Evolutionary conservation across 73 alveolate genomes (phyloP).

Genomic region (Paramecium tetraurelia): DNA sequence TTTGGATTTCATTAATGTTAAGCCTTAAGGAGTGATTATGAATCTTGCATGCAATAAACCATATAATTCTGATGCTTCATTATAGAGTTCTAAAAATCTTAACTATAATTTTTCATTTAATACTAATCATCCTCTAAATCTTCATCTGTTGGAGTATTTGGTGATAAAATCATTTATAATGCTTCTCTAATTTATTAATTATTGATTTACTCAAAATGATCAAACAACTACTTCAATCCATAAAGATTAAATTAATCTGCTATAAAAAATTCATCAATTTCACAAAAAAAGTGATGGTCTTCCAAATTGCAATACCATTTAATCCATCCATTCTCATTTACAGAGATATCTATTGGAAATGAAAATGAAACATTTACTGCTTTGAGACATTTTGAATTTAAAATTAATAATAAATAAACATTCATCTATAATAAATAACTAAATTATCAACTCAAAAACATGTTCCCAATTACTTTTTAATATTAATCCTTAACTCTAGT

Average conservation of each 20-base stretch:
- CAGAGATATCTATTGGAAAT: slow-evolving; percentile 17
- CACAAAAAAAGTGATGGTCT: slow-evolving; percentile 89
- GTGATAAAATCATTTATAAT: slow-evolving; percentile 77
- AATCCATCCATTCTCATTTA: slow-evolving; percentile 74
- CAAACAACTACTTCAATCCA: slow-evolving; percentile 71
- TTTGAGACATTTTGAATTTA: slow-evolving; percentile 36
- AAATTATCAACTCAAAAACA: slow-evolving; percentile 24
- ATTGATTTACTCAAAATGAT: slow-evolving; percentile 60
- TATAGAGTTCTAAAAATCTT: slow-evolving; percentile 63
- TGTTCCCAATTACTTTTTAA: not conserved
- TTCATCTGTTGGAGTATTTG: slow-evolving; percentile 87
- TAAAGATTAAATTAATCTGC: slow-evolving; percentile 86
- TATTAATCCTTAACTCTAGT: not conserved
- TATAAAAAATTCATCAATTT: slow-evolving; percentile 91
- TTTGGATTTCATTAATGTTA: slow-evolving; percentile 83
- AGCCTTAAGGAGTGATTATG: slow-evolving; percentile 82
- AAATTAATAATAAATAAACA: not conserved
- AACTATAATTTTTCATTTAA: not conserved
- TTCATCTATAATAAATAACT: not conserved
- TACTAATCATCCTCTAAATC: slow-evolving; percentile 84
- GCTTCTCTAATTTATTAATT: slow-evolving; percentile 71
- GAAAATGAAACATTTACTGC: not conserved
- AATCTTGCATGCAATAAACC: slow-evolving; percentile 90
- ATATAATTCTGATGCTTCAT: slow-evolving; percentile 88
- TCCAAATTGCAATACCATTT: slow-evolving; percentile 91